A percentile compares a stretch with the other conserved stretches of the same genome.
Evolutionary conservation across 441 rosid genomes (phyloP).

Genomic region (Geranium incanum): DNA sequence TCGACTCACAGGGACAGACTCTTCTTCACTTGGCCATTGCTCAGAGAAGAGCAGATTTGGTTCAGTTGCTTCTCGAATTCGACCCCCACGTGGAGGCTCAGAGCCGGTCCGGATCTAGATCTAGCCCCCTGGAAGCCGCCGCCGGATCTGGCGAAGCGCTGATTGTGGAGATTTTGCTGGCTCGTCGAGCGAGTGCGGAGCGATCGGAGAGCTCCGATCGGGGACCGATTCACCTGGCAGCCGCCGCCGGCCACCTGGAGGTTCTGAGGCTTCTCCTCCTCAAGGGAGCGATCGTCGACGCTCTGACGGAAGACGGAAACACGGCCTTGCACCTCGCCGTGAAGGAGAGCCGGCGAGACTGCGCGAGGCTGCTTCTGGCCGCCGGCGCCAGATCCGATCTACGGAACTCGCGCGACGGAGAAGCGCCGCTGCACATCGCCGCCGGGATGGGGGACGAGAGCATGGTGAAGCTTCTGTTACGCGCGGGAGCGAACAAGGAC

Average conservation of each 20-base stretch:
- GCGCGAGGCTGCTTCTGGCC: slow-evolving; percentile 37
- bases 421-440: slow-evolving; percentile 45
- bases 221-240: slow-evolving; percentile 52
- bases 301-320: slow-evolving; percentile 43
- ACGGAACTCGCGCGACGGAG: slow-evolving; percentile 29
- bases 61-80: slow-evolving; percentile 51
- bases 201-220: slow-evolving; percentile 32
- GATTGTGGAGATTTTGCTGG: slow-evolving; percentile 46
- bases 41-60: neutral
- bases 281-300: slow-evolving; percentile 42
- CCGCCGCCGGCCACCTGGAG: slow-evolving; percentile 36
- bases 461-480: slow-evolving; percentile 41
- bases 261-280: slow-evolving; percentile 42
- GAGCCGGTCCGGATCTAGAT: slow-evolving; percentile 31
- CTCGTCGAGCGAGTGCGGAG: slow-evolving; percentile 39
- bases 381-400: slow-evolving; percentile 32
- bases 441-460: slow-evolving; percentile 41
- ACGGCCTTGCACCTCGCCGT: slow-evolving; percentile 50
- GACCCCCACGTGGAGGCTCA: slow-evolving; percentile 36
- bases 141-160: slow-evolving; percentile 41
- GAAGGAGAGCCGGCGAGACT: slow-evolving; percentile 38
- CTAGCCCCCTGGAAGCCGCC: slow-evolving; percentile 45
- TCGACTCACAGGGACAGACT: slow-evolving; percentile 23
- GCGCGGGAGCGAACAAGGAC: slow-evolving; percentile 46
- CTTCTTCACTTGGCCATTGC: neutral